Base-by-base conservation (phyloP, 805 yeast genomes). In the Barnettozyma populi region DNA sequence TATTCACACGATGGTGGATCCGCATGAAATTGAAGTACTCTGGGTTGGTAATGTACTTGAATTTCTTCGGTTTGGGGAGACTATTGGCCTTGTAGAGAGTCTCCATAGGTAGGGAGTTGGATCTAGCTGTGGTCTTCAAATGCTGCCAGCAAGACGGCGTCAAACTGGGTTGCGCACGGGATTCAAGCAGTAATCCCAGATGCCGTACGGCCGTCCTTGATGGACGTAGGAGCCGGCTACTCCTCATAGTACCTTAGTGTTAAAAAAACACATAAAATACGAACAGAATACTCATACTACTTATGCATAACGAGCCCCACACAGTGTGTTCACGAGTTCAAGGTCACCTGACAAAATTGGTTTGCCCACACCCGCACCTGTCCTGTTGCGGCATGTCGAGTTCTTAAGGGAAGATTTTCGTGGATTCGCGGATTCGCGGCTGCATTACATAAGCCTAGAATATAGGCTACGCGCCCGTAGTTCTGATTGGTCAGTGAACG, bases 21-120 rank as follows among this genome's bases (percentile, higher is more conserved):
- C 31, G 45, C n/a, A 44, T 10, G 5, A n/a, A 18, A 7, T 43
- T 35, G 23, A 47, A 21, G 29, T 39, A 43, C 18, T 45, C 41
- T 20, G 31, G 24, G 20, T 43, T 23, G 7, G 23, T n/a, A 14
- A 34, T 34, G 39, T 42, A 20, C 10, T 41, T 19, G 10, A 18
- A 8, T 19, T 11, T 18, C 18, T 16, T 19, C 10, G 37, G 24
- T 32, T 41, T 41, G 25, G 11, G 24, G 25, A 21, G 16, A 10
- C 14, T 16, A 34, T 39, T 23, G 14, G 42, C 40, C 9, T 36
- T 36, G 40, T 20, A 36, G 27, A 36, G 40, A 7, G 25, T 7
- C 18, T 19, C n/a, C 25, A 20, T 19, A n/a, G 40, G 40, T 7
- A 36, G n/a, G 7, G 40, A 36, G 40, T 36, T 36, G 27, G 16